phyloP scores from a whole-genome alignment of 768 basidiomycete species.

The Kwoniella shandongensis region DNA sequence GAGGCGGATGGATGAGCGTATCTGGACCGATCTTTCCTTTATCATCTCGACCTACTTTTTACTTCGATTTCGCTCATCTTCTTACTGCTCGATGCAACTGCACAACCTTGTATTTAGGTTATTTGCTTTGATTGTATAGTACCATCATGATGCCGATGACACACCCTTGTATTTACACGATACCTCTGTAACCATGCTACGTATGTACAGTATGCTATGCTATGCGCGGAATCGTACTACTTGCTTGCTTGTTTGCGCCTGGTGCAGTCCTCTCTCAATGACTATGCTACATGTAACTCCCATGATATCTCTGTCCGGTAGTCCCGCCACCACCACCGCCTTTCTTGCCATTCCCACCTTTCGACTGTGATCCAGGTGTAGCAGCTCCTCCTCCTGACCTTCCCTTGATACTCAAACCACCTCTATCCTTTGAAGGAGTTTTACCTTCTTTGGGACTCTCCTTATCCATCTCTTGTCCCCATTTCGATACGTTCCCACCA shows the following conservation, averaged over 20 bases:
- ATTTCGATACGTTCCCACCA: conserved; percentile 37
- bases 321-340: conserved; percentile 2
- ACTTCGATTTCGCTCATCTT: conserved; percentile 3
- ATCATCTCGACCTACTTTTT: too few species aligned
- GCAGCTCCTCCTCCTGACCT: conserved; percentile 67
- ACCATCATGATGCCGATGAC: too few species aligned
- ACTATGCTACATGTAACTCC: conserved; percentile 16
- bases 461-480: conserved; percentile 36
- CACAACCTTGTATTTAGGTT: too few species aligned
- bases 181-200: too few species aligned
- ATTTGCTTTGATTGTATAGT: too few species aligned
- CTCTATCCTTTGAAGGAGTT: too few species aligned
- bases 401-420: conserved; percentile 13
- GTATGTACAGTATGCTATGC: neutral
- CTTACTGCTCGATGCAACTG: too few species aligned
- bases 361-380: neutral
- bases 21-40: neutral
- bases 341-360: conserved; percentile 1
- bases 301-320: conserved; percentile 31
- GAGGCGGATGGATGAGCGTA: neutral
- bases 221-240: too few species aligned
- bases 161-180: too few species aligned
- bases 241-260: too few species aligned
- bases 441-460: conserved; percentile 13
- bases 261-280: too few species aligned